These are phyloP conservation scores for Podospora pseudoanserina DNA, from an alignment of 495 filamentous ascomycete genomes.

Conservation along the genomic window DNA sequence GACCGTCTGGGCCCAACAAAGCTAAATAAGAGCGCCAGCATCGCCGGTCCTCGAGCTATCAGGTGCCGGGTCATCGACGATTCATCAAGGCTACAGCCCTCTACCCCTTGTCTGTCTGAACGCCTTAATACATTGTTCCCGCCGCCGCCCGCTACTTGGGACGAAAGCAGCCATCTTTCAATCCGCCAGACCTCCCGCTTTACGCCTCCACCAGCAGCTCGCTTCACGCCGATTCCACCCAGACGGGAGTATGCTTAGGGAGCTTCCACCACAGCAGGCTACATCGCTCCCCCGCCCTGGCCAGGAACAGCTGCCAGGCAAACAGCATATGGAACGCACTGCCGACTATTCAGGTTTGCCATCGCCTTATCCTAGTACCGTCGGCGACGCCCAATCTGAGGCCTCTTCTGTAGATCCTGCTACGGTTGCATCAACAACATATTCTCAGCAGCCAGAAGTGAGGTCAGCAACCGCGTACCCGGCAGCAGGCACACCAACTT, in stretches of 20 bases:
- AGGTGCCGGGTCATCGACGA: neutral
- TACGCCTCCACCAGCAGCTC: neutral
- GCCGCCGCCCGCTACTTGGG: neutral
- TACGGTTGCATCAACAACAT: slow-evolving; percentile 80
- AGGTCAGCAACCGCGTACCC: slow-evolving; percentile 67
- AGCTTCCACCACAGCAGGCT: slow-evolving; percentile 33
- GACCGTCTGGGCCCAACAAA: too few species aligned
- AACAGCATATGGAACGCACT: slow-evolving; percentile 77
- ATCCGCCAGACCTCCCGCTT: neutral
- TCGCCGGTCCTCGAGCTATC: neutral
- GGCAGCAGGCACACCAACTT: slow-evolving; percentile 76
- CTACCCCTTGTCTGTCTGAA: neutral
- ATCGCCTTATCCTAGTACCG: slow-evolving; percentile 70
- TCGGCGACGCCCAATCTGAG: slow-evolving; percentile 73
- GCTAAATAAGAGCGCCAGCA: too few species aligned
- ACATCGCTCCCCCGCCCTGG: slow-evolving; percentile 25
- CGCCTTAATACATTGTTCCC: neutral
- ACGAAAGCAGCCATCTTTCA: neutral
- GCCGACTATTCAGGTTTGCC: slow-evolving; percentile 97
- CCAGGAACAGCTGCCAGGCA: slow-evolving; percentile 32
- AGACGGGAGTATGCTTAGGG: slow-evolving; percentile 45
- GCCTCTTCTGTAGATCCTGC: slow-evolving; percentile 77
- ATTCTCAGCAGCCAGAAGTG: slow-evolving; percentile 69
- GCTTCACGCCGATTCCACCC: slow-evolving; percentile 18
- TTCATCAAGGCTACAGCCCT: neutral